Conservation (phyloP, 805 yeast species). For the Komagataella ulmi region DNA sequence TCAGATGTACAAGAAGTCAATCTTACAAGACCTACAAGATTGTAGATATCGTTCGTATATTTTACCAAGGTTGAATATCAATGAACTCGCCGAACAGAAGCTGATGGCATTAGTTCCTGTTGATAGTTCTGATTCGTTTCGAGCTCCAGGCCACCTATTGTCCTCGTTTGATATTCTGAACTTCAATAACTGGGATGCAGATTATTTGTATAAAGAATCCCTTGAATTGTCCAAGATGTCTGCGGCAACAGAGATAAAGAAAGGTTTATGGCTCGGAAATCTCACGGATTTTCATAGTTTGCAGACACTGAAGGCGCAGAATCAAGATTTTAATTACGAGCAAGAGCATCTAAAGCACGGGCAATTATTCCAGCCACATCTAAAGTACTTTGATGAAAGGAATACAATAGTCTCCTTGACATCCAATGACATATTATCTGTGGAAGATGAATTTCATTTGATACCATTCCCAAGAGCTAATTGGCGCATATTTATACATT, state of each 20-base stretch:
- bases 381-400: slow-evolving; percentile 33
- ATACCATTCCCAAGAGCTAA: slow-evolving; percentile 37
- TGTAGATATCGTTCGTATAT: neutral
- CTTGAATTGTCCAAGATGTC: slow-evolving; percentile 81
- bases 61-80: neutral
- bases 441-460: slow-evolving; percentile 11
- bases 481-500: slow-evolving; percentile 43
- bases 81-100: neutral
- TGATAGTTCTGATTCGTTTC: neutral
- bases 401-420: slow-evolving; percentile 36
- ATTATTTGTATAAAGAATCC: slow-evolving; percentile 59
- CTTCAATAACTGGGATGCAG: slow-evolving; percentile 52
- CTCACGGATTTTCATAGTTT: slow-evolving; percentile 39
- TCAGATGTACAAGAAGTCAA: slow-evolving; percentile 14
- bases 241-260: slow-evolving; percentile 45
- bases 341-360: neutral
- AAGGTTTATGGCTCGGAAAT: slow-evolving; percentile 73
- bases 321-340: neutral
- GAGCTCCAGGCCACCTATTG: slow-evolving; percentile 12
- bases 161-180: slow-evolving; percentile 24
- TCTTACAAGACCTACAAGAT: slow-evolving; percentile 6
- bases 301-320: slow-evolving; percentile 23
- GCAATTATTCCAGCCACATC: slow-evolving; percentile 7
- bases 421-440: slow-evolving; percentile 10
- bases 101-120: neutral